Base-by-base conservation (phyloP, 352 stramenopile species). In the Phytophthora sojae region DNA sequence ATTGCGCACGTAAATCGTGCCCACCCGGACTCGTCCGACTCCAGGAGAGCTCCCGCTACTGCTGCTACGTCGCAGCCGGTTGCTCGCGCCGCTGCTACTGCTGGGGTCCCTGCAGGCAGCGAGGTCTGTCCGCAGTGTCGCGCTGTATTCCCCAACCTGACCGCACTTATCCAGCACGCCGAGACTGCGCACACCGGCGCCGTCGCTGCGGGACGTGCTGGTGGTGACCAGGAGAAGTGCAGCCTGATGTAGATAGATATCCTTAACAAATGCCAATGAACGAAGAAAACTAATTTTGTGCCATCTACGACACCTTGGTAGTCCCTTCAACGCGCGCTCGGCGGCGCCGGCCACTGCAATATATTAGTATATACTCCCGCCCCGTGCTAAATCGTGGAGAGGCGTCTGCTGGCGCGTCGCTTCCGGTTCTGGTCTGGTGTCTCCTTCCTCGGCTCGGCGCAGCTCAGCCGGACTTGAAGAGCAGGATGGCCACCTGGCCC, bases 381-480 rank as follows among this genome's bases (percentile, higher is more conserved):
- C 30, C 45, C 52, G 25, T 67, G 54, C 69, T 69, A 61, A 49
- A 49, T 19, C 35, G 30, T 59, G 42, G 68, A 49, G 47, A 67
- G 67, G 45, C 26, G 67, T 69, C 47, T 12, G 29, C 17, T 58
- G 52, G 45, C 29, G 47, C 25, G n/a, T 61, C 39, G 25, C 44
- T 49, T 49, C 42, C 42, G 42, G 42, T 45, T 14, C 8, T 8
- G 32, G 32, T 4, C n/a, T 44, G n/a, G 64, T 23, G 26, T 8
- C 6, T 44, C n/a, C 14, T 17, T 12, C 49, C 6, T 9, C 25
- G 8, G 35, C 14, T 15, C 6, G 35, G 11, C 11, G 4, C 0
- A 4, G 35, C 32, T 83, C 71, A 93, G 9, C 88, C 88, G 26
- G 85, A 98, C 93, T 98, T 99, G 79, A 98, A 98, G 57, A 98